Evolutionary conservation across 345 rosid genomes (phyloP).

Genomic region (Brassica carinata): DNA sequence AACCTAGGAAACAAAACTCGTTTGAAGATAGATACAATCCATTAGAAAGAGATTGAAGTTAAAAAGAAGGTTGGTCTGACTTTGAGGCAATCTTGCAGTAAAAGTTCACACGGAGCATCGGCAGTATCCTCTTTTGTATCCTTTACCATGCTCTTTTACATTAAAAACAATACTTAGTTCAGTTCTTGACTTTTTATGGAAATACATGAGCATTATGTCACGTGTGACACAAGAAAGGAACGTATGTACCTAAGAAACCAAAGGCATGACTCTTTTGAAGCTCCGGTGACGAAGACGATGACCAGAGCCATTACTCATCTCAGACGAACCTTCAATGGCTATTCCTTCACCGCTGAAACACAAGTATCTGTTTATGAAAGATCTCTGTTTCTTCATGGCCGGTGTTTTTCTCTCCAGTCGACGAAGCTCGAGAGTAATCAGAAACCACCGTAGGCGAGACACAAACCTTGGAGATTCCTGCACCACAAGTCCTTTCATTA

Average conservation of each 20-base stretch:
- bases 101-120: too few relatives aligned
- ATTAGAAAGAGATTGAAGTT: constrained; percentile 31
- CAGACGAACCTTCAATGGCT: constrained; percentile 48
- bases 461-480: constrained; percentile 51
- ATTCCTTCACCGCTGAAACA: constrained; percentile 70
- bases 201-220: constrained; percentile 18
- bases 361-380: constrained; percentile 66
- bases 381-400: constrained; percentile 40
- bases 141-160: constrained; percentile 39
- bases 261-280: constrained; percentile 48
- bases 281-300: constrained; percentile 35
- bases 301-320: constrained; percentile 23
- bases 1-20: constrained; percentile 33
- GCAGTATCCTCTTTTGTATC: constrained; percentile 86
- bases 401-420: background rate
- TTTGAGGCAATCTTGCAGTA: too few relatives aligned
- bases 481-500: constrained; percentile 72
- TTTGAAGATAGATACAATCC: constrained; percentile 66
- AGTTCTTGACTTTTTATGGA: background rate
- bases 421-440: constrained; percentile 36
- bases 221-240: constrained; percentile 19
- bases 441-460: constrained; percentile 48
- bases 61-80: background rate
- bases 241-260: constrained; percentile 38
- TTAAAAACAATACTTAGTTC: background rate